Evolutionary conservation across 495 filamentous ascomycete genomes (phyloP).

Genomic region (Evernia prunastri): DNA sequence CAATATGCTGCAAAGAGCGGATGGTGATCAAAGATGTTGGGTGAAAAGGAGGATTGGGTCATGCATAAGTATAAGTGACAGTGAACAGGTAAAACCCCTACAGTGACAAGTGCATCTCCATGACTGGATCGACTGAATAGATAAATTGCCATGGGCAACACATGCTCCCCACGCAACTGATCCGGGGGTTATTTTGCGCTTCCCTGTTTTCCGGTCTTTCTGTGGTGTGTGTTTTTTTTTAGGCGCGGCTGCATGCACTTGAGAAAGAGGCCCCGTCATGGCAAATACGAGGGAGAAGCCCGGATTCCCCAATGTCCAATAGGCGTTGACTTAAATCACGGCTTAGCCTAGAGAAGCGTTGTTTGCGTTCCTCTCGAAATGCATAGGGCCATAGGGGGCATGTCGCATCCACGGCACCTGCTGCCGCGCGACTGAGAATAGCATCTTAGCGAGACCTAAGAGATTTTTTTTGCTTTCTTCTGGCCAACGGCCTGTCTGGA

Average conservation of each 20-base stretch:
- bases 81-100: not conserved
- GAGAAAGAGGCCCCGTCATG: not conserved
- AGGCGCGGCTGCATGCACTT: not conserved
- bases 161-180: not conserved
- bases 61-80: not conserved
- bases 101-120: not conserved
- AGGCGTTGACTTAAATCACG: not conserved
- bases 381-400: too few species aligned
- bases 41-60: not conserved
- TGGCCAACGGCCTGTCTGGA: not conserved
- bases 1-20: not conserved
- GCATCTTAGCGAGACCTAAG: not conserved
- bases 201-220: constrained; percentile 5
- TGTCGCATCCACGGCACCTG: constrained; percentile 4
- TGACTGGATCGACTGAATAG: not conserved
- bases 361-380: not conserved
- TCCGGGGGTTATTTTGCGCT: not conserved
- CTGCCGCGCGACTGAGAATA: constrained; percentile 8
- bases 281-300: not conserved
- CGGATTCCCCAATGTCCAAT: not conserved
- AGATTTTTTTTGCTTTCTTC: not conserved
- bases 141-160: constrained; percentile 5
- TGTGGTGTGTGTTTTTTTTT: too few species aligned
- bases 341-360: not conserved
- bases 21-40: not conserved